phyloP scores from a whole-genome alignment of 208 protist species.

The Trypanosoma boissoni region DNA sequence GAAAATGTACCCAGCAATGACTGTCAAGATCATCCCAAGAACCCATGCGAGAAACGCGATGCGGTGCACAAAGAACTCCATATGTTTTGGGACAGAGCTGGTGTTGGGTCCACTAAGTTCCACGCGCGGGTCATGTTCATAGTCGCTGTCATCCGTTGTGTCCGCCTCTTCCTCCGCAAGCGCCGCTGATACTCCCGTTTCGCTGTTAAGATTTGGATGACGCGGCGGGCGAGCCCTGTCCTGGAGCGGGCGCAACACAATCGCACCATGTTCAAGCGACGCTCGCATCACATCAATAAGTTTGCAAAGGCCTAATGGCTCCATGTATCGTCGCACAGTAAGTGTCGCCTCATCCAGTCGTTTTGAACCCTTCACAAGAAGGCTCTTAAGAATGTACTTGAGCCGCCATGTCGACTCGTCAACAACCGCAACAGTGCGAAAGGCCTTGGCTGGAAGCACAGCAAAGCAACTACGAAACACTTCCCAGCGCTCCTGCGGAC shows the following conservation, averaged over 20 bases:
- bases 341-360: slow-evolving; percentile 73
- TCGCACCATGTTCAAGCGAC: slow-evolving; percentile 63
- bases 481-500: slow-evolving; percentile 48
- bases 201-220: slow-evolving; percentile 48
- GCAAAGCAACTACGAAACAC: slow-evolving; percentile 62
- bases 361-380: slow-evolving; percentile 56
- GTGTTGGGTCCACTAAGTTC: slow-evolving; percentile 61
- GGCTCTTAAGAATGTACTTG: slow-evolving; percentile 76
- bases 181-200: slow-evolving; percentile 22
- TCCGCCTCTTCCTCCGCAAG: slow-evolving; percentile 66
- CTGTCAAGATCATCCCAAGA: slow-evolving; percentile 45
- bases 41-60: slow-evolving; percentile 73
- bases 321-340: slow-evolving; percentile 52
- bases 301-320: slow-evolving; percentile 76
- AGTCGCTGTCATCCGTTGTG: slow-evolving; percentile 79
- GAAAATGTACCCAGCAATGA: slow-evolving; percentile 42
- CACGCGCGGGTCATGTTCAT: slow-evolving; percentile 66
- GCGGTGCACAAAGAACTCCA: slow-evolving; percentile 83
- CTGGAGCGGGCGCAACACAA: slow-evolving; percentile 69
- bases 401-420: slow-evolving; percentile 59
- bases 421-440: slow-evolving; percentile 75
- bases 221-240: slow-evolving; percentile 67
- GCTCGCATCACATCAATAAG: slow-evolving; percentile 78
- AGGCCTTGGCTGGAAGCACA: slow-evolving; percentile 59
- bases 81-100: slow-evolving; percentile 76